Base-by-base conservation (phyloP, 2,329 filamentous ascomycete genomes). In the Rhynchosporium agropyri region DNA sequence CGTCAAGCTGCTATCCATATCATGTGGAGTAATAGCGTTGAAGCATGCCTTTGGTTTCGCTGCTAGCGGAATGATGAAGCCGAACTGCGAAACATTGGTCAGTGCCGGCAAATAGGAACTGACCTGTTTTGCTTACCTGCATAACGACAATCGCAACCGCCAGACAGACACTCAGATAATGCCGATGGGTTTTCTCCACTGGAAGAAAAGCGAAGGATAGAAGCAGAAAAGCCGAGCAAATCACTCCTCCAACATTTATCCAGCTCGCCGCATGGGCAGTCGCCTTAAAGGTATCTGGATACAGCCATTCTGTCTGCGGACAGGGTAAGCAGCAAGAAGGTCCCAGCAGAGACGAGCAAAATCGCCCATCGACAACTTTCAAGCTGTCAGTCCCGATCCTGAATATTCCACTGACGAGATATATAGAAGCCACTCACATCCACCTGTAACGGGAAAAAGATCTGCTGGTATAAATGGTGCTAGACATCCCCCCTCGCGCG, bases 111-210 rank as follows among this genome's bases (percentile, higher is more conserved):
- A 63, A 61, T 45, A 63, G 55, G 46, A 1, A 29, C 10, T 13
- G 56, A 40, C 15, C 13, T 7, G 12, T 58, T 60, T 26, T 43
- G 81, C 89, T 80, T 78, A 92, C 90, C 74, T 90, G 90, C 83
- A 98, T 90, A 62, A 94, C 80, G 48, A 89, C 79, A 46, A 94
- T 86, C 4, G 86, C 90, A 50, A 90, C 76, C 4, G 91, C 89
- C 58, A 98, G 80, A 74, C 92, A 95, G 67, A 97, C 89, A 74
- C 91, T 97, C 43, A 99, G 81, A 73, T 98, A 98, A 76, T 99
- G 95, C 59, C 93, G 87, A 73, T 92, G 87, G 6, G 95, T 97
- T 79, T 91, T 94, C 71, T 96, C 92, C 29, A 91, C 86, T 0
- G 95, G 93, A 28, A 99, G 80, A 13, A 89, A 81, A 3, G 86